Evolutionary conservation across 164 flowering plant genomes (phyloP).

Genomic region (Annona cherimola): DNA sequence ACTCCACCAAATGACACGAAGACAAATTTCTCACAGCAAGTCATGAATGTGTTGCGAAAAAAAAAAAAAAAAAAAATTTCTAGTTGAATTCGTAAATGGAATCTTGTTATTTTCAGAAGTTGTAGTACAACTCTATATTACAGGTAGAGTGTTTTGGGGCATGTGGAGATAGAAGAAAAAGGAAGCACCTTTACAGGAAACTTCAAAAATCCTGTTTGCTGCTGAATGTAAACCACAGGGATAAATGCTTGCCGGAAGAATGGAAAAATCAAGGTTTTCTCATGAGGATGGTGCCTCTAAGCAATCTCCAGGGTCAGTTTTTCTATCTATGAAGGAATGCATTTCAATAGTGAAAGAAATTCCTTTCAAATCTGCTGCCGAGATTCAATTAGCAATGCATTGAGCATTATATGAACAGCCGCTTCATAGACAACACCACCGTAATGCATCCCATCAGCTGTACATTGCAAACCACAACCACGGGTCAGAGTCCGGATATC

Average conservation of each 20-base stretch:
- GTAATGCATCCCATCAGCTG: constrained; percentile 96
- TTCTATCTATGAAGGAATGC: constrained; percentile 2
- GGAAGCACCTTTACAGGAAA: neutral
- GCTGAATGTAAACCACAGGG: neutral
- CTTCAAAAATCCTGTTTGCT: neutral
- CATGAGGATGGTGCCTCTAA: neutral
- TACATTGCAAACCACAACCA: constrained; percentile 69
- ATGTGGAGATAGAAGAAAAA: neutral
- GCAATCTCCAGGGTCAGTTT: neutral
- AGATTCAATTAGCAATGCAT: constrained; percentile 84
- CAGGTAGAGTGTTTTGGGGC: neutral
- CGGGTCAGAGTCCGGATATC: constrained; percentile 56
- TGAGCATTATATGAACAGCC: constrained; percentile 69
- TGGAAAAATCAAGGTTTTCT: neutral
- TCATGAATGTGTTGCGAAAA: too few relatives aligned
- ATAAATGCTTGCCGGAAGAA: neutral
- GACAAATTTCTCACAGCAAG: too few relatives aligned
- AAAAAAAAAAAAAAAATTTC: neutral
- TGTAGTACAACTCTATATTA: constrained; percentile 1
- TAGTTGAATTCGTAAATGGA: neutral
- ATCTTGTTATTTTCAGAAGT: neutral
- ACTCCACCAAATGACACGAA: too few relatives aligned
- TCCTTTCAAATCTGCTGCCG: constrained; percentile 49
- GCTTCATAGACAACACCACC: constrained; percentile 71
- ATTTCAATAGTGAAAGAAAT: neutral